A percentile compares a stretch with the other conserved stretches of the same genome.
Evolutionary conservation across 2,329 filamentous ascomycete genomes (phyloP).

Genomic region (Cladorrhinum sp.): DNA sequence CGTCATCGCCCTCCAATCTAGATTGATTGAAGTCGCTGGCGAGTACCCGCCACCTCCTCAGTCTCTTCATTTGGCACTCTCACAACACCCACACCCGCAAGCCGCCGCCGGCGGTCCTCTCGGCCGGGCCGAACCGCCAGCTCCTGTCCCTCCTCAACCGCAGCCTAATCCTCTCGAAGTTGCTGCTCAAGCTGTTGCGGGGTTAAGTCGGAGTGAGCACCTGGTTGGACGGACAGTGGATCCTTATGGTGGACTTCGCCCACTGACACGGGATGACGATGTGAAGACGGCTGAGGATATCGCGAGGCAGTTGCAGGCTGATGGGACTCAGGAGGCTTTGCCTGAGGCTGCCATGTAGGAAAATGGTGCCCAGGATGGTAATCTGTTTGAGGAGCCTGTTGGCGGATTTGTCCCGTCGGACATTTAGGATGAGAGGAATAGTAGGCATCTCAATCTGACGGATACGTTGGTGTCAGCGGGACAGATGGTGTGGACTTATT

Average conservation of each 20-base stretch:
- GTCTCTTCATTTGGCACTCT: background rate
- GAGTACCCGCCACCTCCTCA: constrained; percentile 82
- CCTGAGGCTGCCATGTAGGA: constrained; percentile 34
- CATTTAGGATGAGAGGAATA: no score
- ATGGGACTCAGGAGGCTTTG: constrained; percentile 28
- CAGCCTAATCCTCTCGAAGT: constrained; percentile 42
- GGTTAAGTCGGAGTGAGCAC: constrained; percentile 26
- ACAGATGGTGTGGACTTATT: no score
- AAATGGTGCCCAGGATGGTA: background rate
- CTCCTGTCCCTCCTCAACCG: background rate
- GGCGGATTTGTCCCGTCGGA: background rate
- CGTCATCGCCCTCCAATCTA: constrained; percentile 83
- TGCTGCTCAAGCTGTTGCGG: constrained; percentile 47
- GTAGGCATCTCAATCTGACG: no score
- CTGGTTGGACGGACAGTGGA: constrained; percentile 16
- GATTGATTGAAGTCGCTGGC: constrained; percentile 76
- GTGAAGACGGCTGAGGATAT: constrained; percentile 51
- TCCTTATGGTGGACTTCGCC: constrained; percentile 29
- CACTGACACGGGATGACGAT: constrained; percentile 43
- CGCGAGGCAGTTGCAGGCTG: constrained; percentile 49
- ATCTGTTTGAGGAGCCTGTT: background rate
- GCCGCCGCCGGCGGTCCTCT: background rate
- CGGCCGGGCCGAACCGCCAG: constrained; percentile 10
- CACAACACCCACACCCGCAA: constrained; percentile 2
- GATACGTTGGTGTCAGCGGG: no score